Conservation (phyloP, 495 filamentous ascomycete species). For the Recurvomyces mirabilis region DNA sequence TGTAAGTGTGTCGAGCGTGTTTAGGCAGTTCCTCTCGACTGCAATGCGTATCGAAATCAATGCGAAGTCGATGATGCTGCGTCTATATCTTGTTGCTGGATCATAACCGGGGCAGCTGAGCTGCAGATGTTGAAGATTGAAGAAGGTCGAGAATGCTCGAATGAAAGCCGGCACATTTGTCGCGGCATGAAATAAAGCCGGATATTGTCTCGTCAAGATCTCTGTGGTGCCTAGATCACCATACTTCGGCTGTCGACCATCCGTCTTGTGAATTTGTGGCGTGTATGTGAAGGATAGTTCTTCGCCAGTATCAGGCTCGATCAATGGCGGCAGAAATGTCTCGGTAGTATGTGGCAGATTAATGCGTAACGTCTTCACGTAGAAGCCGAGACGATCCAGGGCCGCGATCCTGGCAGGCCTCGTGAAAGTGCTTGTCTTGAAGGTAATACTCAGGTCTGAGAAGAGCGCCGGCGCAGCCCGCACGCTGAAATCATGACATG, state of each 20-base stretch:
- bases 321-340: slow-evolving; percentile 65
- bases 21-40: slow-evolving; percentile 53
- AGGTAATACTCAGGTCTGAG: slow-evolving; percentile 45
- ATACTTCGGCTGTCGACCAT: slow-evolving; percentile 40
- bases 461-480: slow-evolving; percentile 41
- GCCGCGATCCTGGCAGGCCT: slow-evolving; percentile 55
- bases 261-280: slow-evolving; percentile 43
- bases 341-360: slow-evolving; percentile 54
- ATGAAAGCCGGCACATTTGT: slow-evolving; percentile 72
- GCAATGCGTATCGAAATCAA: slow-evolving; percentile 69
- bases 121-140: slow-evolving; percentile 54
- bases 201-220: slow-evolving; percentile 66
- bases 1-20: slow-evolving; percentile 48
- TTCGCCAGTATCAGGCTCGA: slow-evolving; percentile 58
- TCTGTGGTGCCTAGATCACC: slow-evolving; percentile 52
- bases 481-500: slow-evolving; percentile 41
- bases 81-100: slow-evolving; percentile 52
- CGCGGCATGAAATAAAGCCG: slow-evolving; percentile 73
- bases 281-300: slow-evolving; percentile 65
- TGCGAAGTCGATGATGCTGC: slow-evolving; percentile 69
- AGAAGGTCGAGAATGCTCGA: slow-evolving; percentile 49
- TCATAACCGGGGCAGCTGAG: slow-evolving; percentile 63
- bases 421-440: slow-evolving; percentile 59
- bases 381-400: slow-evolving; percentile 57
- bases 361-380: slow-evolving; percentile 60